These are phyloP conservation scores for Nakazawaea ambrosiae DNA, from an alignment of 805 yeast species.

Conservation along the genomic window DNA sequence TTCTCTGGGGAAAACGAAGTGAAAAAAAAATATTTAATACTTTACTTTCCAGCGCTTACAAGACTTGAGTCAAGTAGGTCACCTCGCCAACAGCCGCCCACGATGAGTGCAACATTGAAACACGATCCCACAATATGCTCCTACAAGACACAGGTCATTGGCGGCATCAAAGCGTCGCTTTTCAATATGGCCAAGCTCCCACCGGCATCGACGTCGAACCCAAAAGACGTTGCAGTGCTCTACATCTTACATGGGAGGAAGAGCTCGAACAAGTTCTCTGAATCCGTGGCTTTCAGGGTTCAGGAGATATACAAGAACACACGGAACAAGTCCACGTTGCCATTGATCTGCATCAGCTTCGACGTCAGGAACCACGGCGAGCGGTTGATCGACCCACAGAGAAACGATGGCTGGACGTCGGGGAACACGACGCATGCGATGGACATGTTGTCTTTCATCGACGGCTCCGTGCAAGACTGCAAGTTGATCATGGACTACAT, in stretches of 20 bases:
- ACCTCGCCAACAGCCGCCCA: no score
- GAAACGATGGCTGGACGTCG: constrained; percentile 36
- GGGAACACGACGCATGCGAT: constrained; percentile 44
- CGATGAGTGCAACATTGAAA: no score
- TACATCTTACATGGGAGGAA: constrained; percentile 42
- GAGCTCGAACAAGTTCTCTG: constrained; percentile 29
- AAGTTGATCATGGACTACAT: constrained; percentile 35
- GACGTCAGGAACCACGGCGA: constrained; percentile 54
- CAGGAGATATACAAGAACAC: constrained; percentile 21
- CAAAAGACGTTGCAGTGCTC: constrained; percentile 24
- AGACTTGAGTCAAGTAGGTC: no score
- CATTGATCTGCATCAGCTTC: constrained; percentile 39
- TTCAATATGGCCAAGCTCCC: constrained; percentile 31
- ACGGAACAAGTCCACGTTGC: constrained; percentile 14
- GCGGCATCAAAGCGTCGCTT: constrained; percentile 38
- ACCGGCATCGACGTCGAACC: constrained; percentile 15
- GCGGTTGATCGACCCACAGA: constrained; percentile 27
- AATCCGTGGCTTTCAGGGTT: constrained; percentile 31
- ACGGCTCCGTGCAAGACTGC: constrained; percentile 40
- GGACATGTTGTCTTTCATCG: constrained; percentile 42
- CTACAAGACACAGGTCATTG: constrained; percentile 21
- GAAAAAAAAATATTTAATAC: no score
- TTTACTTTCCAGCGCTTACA: no score
- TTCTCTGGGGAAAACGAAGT: no score
- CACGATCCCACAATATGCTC: constrained; percentile 8